These are phyloP conservation scores for Phialemoniopsis sp. DNA, from an alignment of 2,329 filamentous ascomycete species.

Conservation along the genomic window DNA sequence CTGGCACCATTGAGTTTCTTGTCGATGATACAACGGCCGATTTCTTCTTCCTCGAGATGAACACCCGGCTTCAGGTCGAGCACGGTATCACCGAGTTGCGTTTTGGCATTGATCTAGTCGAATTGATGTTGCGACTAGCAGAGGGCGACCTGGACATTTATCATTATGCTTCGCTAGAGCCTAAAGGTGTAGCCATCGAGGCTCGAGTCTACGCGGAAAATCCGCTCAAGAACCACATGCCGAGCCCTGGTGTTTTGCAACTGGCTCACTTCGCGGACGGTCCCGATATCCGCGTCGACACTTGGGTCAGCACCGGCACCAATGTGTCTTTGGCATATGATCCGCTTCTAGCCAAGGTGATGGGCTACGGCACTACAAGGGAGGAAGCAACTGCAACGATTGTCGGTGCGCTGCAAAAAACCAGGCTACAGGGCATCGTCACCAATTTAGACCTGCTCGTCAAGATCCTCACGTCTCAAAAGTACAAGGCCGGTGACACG, in stretches of 20 bases:
- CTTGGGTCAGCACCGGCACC: conserved; percentile 65
- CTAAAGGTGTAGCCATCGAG: conserved; percentile 62
- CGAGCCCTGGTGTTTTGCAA: conserved; percentile 61
- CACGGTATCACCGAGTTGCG: conserved; percentile 35
- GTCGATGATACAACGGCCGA: conserved; percentile 3
- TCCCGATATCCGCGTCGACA: conserved; percentile 57
- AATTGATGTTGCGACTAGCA: conserved; percentile 18
- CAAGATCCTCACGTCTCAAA: too few species aligned
- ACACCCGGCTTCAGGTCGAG: conserved; percentile 34
- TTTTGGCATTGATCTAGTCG: conserved; percentile 31
- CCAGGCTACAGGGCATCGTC: conserved; percentile 26
- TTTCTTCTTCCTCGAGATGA: conserved; percentile 11
- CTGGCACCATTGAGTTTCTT: conserved; percentile 10
- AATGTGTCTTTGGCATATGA: too few species aligned
- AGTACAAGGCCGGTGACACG: too few species aligned
- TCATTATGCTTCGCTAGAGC: background rate
- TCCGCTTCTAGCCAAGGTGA: conserved; percentile 47
- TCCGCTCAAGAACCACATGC: conserved; percentile 60
- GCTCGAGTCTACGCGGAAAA: conserved; percentile 72
- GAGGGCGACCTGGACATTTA: conserved; percentile 37
- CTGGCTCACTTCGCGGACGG: conserved; percentile 53
- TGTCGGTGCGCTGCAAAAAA: conserved; percentile 61
- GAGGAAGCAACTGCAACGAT: conserved; percentile 19
- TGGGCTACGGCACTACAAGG: conserved; percentile 48
- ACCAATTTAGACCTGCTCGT: too few species aligned